Evolutionary conservation across 2,329 filamentous ascomycete species (phyloP).

Genomic region (Apiospora arundinis): DNA sequence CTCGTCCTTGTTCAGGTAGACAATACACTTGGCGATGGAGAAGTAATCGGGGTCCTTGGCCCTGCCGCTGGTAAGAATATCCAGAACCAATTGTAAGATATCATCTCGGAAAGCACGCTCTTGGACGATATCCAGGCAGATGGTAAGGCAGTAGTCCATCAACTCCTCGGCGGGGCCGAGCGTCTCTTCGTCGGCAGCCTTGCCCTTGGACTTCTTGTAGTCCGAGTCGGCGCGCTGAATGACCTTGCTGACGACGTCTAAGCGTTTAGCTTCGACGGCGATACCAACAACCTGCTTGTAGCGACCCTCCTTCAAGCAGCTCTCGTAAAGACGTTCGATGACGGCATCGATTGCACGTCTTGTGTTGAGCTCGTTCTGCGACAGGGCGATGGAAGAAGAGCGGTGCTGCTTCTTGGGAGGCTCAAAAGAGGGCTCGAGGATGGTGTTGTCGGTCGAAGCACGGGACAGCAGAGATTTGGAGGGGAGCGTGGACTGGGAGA

Average conservation of each 20-base stretch:
- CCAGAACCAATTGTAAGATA: slow-evolving; percentile 91
- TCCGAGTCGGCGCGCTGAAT: slow-evolving; percentile 91
- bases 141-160: slow-evolving; percentile 94
- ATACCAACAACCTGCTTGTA: slow-evolving; percentile 98
- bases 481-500: slow-evolving; percentile 90
- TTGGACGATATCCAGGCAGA: slow-evolving; percentile 98
- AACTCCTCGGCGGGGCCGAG: slow-evolving; percentile 80
- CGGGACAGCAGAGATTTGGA: slow-evolving; percentile 95
- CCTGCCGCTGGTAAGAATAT: slow-evolving; percentile 85
- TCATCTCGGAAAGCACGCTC: slow-evolving; percentile 83
- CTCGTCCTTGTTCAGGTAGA: slow-evolving; percentile 90
- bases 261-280: slow-evolving; percentile 90
- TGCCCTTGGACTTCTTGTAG: slow-evolving; percentile 73
- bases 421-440: slow-evolving; percentile 65
- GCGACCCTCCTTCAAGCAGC: slow-evolving; percentile 82
- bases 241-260: slow-evolving; percentile 83
- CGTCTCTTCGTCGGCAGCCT: slow-evolving; percentile 57
- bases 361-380: slow-evolving; percentile 68
- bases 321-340: slow-evolving; percentile 89
- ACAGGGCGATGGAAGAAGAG: slow-evolving; percentile 68
- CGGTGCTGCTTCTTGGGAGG: slow-evolving; percentile 59
- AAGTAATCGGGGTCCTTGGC: slow-evolving; percentile 91
- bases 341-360: slow-evolving; percentile 82
- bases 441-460: slow-evolving; percentile 69
- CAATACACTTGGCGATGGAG: slow-evolving; percentile 95